Evolutionary conservation across 176 grass and related monocot genomes (phyloP).

Genomic region (Rhipidocladum racemiflorum): DNA sequence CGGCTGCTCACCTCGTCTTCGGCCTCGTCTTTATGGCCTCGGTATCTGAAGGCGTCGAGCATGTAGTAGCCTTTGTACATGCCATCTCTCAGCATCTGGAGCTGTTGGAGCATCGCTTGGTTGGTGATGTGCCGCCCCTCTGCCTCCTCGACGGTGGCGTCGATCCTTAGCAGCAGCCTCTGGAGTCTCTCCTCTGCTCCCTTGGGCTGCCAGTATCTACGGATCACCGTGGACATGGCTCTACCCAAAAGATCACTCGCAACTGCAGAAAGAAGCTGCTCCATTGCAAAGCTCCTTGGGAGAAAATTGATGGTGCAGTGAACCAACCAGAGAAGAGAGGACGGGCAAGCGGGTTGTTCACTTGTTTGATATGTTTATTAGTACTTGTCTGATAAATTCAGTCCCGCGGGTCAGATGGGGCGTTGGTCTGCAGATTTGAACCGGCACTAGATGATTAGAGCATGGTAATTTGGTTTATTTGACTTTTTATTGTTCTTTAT

Average conservation of each 20-base stretch:
- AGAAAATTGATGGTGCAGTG: neutral
- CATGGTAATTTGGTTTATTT: neutral
- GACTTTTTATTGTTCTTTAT: neutral
- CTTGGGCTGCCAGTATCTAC: neutral
- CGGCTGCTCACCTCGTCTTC: neutral
- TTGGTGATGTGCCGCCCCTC: neutral
- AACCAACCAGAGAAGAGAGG: neutral
- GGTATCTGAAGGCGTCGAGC: neutral
- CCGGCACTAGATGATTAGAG: no score
- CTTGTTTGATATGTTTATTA: neutral
- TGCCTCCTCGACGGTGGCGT: neutral
- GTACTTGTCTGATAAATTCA: neutral
- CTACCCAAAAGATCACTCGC: slow-evolving; percentile 9
- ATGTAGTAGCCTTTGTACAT: slow-evolving; percentile 20
- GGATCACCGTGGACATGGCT: slow-evolving; percentile 12
- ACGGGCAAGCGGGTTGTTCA: neutral
- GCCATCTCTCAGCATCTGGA: slow-evolving; percentile 1
- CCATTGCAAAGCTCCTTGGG: neutral
- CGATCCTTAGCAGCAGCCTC: slow-evolving; percentile 5
- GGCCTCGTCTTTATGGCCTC: neutral
- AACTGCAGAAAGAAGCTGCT: slow-evolving; percentile 12
- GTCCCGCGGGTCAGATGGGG: no score
- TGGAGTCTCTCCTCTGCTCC: slow-evolving; percentile 16
- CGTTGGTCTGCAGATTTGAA: no score
- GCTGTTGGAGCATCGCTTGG: slow-evolving; percentile 29